A percentile compares a stretch with the other conserved stretches of the same genome.
phyloP scores from a whole-genome alignment of 192 early-diverging fungal genomes.

The Podila clonocystis region DNA sequence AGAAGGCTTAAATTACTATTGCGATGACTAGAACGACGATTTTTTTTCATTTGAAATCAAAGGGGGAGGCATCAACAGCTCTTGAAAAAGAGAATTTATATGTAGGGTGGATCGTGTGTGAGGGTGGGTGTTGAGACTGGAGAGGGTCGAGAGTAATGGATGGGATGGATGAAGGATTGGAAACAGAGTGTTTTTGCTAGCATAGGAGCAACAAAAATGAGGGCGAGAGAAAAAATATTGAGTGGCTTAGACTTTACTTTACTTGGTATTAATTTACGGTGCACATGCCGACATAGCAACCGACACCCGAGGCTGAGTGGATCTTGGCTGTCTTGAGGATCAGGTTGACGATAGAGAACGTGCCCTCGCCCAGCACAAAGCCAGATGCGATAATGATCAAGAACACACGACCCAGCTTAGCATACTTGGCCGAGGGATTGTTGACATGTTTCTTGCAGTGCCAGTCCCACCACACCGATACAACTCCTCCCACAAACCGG shows the following conservation, averaged over 20 bases:
- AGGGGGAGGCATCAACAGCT: constrained; percentile 44
- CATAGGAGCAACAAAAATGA: no score
- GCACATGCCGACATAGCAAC: constrained; percentile 34
- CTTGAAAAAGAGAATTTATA: constrained; percentile 8
- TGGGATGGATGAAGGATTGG: no score
- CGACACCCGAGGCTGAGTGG: constrained; percentile 34
- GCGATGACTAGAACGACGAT: constrained; percentile 46
- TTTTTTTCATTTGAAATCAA: constrained; percentile 55
- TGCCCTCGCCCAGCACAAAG: constrained; percentile 81
- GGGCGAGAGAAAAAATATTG: no score
- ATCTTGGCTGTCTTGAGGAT: constrained; percentile 52
- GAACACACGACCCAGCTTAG: constrained; percentile 61
- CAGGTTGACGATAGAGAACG: constrained; percentile 73
- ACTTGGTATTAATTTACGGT: no score
- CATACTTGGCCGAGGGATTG: constrained; percentile 31
- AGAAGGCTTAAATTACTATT: constrained; percentile 26
- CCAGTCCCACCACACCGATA: constrained; percentile 59
- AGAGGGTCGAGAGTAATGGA: no score
- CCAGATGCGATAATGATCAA: constrained; percentile 79
- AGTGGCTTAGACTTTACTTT: no score
- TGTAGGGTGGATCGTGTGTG: constrained; percentile 6
- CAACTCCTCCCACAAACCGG: constrained; percentile 69
- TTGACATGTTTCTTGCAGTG: constrained; percentile 38
- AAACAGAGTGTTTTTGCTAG: no score
- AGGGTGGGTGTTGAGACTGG: not conserved